phyloP scores from a whole-genome alignment of 768 basidiomycete genomes.

The Naganishia randhawae region DNA sequence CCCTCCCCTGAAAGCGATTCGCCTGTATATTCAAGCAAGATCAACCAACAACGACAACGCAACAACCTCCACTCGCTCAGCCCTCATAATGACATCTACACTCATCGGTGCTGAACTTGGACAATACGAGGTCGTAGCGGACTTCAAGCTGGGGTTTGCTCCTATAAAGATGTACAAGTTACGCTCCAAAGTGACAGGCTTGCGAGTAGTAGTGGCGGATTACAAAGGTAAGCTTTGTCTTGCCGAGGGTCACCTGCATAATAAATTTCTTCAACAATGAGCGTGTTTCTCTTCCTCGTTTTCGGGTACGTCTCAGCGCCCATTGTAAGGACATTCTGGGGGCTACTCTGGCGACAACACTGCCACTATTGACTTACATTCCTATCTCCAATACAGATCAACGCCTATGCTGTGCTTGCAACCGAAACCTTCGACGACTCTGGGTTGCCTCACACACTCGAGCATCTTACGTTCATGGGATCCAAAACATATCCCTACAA shows the following conservation, averaged over 20 bases:
- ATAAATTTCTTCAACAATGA: neutral
- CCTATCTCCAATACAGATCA: conserved; percentile 79
- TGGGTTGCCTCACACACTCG: conserved; percentile 91
- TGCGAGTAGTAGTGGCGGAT: conserved; percentile 86
- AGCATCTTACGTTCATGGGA: conserved; percentile 93
- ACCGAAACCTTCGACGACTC: conserved; percentile 95
- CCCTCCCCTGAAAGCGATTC: too few relatives aligned
- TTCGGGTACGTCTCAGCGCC: neutral
- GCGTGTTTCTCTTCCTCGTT: neutral
- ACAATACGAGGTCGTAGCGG: conserved; percentile 78
- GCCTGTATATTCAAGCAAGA: too few relatives aligned
- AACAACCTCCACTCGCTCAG: neutral
- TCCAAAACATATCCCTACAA: conserved; percentile 94
- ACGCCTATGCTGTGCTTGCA: conserved; percentile 84
- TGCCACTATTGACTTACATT: neutral
- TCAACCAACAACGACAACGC: neutral
- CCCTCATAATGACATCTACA: neutral
- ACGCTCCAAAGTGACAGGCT: conserved; percentile 76
- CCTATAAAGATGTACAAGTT: conserved; percentile 84
- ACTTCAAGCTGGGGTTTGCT: conserved; percentile 70
- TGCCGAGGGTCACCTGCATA: too few relatives aligned
- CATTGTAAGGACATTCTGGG: conserved; percentile 32
- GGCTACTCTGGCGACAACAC: neutral
- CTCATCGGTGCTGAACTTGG: conserved; percentile 54
- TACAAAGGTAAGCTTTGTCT: conserved; percentile 57